Evolutionary conservation across 2,329 filamentous ascomycete species (phyloP).

Genomic region (Aspergillus sp.): DNA sequence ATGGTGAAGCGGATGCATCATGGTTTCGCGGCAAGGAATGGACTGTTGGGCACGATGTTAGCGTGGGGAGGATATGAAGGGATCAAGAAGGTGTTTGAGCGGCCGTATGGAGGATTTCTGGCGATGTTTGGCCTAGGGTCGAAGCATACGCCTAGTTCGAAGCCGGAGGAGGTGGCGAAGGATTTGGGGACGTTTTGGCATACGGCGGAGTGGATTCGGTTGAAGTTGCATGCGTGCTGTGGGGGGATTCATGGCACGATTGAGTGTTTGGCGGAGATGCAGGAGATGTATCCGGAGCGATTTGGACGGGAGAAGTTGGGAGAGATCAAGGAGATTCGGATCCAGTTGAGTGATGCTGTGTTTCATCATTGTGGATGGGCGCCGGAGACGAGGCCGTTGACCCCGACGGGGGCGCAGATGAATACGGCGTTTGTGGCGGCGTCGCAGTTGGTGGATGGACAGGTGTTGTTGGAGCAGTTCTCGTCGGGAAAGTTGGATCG

Average conservation of each 20-base stretch:
- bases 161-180: constrained; percentile 13
- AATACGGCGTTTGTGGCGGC: constrained; percentile 10
- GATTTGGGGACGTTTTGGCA: constrained; percentile 5
- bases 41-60: constrained; percentile 44
- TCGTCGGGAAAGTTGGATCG: neutral
- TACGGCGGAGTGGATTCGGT: neutral
- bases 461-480: constrained; percentile 9
- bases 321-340: neutral
- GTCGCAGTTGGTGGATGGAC: constrained; percentile 7
- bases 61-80: constrained; percentile 44
- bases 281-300: neutral
- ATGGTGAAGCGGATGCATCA: constrained; percentile 51
- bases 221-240: constrained; percentile 10
- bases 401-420: constrained; percentile 12
- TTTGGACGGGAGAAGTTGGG: neutral
- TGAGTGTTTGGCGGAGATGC: constrained; percentile 2
- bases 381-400: constrained; percentile 18
- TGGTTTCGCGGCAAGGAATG: constrained; percentile 49
- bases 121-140: constrained; percentile 39
- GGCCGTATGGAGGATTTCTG: constrained; percentile 47
- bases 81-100: constrained; percentile 46
- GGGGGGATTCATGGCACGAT: constrained; percentile 1
- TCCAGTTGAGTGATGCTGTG: constrained; percentile 4
- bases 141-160: constrained; percentile 29
- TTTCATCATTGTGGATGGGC: constrained; percentile 9